Conservation (phyloP, 2,329 filamentous ascomycete species). For the Hymenoscyphus infarciens region DNA sequence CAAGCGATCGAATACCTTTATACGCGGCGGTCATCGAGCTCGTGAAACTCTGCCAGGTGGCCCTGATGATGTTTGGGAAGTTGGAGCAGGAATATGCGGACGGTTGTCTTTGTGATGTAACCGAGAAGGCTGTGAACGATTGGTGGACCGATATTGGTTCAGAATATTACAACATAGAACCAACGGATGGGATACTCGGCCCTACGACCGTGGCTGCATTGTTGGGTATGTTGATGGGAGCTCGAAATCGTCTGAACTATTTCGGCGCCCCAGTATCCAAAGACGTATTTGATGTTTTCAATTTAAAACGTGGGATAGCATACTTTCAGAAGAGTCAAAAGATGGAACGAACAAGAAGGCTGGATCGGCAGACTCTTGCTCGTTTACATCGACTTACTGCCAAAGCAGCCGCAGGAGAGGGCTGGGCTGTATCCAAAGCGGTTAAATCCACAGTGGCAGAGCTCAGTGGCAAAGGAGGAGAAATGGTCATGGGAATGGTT, state of each 20-base stretch:
- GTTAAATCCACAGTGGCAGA: slow-evolving; percentile 95
- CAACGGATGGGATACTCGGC: slow-evolving; percentile 86
- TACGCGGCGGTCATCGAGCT: slow-evolving; percentile 79
- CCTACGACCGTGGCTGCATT: slow-evolving; percentile 88
- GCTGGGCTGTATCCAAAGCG: slow-evolving; percentile 87
- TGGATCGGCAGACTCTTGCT: slow-evolving; percentile 81
- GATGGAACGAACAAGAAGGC: slow-evolving; percentile 68
- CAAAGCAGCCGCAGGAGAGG: slow-evolving; percentile 75
- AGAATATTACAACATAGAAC: slow-evolving; percentile 89
- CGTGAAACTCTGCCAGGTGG: slow-evolving; percentile 86
- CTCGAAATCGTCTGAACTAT: slow-evolving; percentile 82
- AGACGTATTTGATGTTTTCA: slow-evolving; percentile 83
- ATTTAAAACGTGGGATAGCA: slow-evolving; percentile 77
- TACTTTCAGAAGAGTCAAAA: slow-evolving; percentile 90
- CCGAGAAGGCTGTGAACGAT: slow-evolving; percentile 82
- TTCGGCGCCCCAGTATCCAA: slow-evolving; percentile 81
- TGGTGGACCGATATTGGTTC: slow-evolving; percentile 96
- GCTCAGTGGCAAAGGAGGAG: slow-evolving; percentile 87
- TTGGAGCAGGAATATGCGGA: slow-evolving; percentile 87
- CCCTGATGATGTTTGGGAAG: slow-evolving; percentile 82
- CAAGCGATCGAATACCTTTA: slow-evolving; percentile 76
- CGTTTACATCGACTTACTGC: slow-evolving; percentile 79
- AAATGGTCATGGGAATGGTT: slow-evolving; percentile 94
- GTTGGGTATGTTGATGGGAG: slow-evolving; percentile 83
- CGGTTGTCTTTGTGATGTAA: slow-evolving; percentile 87